Conservation (phyloP, 2,329 filamentous ascomycete species). For the Akanthomyces dipterigenus region DNA sequence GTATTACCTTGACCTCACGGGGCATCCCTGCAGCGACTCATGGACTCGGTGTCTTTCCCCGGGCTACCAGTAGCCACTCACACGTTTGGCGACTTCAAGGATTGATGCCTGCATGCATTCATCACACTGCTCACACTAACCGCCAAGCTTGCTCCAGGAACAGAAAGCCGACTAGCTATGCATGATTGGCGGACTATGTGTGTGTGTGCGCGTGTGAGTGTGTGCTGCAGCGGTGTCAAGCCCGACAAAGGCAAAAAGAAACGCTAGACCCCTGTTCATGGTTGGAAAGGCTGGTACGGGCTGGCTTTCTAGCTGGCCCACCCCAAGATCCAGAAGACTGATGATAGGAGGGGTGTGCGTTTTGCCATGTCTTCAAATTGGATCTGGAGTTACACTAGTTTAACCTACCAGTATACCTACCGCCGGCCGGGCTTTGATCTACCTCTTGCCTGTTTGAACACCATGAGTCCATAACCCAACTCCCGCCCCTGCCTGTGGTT, state of each 20-base stretch:
- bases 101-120: constrained; percentile 12
- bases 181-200: background rate
- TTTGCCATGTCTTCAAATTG: constrained; percentile 8
- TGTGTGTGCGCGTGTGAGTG: background rate
- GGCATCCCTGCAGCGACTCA: constrained; percentile 12
- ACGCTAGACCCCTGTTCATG: constrained; percentile 13
- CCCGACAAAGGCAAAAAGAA: constrained; percentile 14
- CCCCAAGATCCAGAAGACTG: constrained; percentile 29
- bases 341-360: constrained; percentile 17
- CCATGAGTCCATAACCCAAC: background rate
- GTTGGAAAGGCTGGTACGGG: constrained; percentile 3
- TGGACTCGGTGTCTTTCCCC: constrained; percentile 13
- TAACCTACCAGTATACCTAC: constrained; percentile 5
- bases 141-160: constrained; percentile 9
- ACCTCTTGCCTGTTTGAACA: constrained; percentile 10
- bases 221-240: background rate
- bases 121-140: constrained; percentile 19
- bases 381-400: constrained; percentile 13
- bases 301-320: constrained; percentile 27
- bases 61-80: constrained; percentile 20
- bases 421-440: constrained; percentile 10
- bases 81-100: constrained; percentile 21
- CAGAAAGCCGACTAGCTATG: background rate
- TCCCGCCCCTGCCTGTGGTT: background rate
- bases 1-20: background rate